Percentiles rank a stretch among this genome's conserved stretches.
These are phyloP conservation scores for Brassica cretica DNA, from an alignment of 345 rosid species.

Conservation along the genomic window DNA sequence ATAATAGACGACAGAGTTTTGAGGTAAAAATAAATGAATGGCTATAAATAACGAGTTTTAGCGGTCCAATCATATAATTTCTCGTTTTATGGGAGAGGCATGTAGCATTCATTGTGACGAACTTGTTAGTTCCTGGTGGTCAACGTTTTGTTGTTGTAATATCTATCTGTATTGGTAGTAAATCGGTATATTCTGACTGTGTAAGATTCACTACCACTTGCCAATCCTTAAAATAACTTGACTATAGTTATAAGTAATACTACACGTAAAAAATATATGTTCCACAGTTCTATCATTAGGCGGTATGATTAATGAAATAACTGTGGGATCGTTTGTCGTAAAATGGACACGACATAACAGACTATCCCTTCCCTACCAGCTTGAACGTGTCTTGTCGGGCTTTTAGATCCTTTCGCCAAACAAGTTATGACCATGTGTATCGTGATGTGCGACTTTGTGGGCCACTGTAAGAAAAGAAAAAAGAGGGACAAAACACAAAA, in stretches of 20 bases:
- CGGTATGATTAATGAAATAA: not conserved
- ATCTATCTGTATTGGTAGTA: not conserved
- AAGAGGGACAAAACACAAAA: not conserved
- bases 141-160: conserved; percentile 4
- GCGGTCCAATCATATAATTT: conserved; percentile 37
- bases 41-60: not conserved
- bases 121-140: not conserved
- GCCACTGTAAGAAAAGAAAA: not conserved
- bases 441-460: not conserved
- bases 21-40: not conserved
- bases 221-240: not conserved
- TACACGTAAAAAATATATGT: not conserved
- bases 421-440: not conserved
- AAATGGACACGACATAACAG: conserved; percentile 2
- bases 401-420: not conserved
- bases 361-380: not conserved
- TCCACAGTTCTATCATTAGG: not conserved
- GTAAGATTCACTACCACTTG: not conserved
- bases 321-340: not conserved
- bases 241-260: not conserved
- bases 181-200: not conserved
- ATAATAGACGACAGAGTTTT: not conserved
- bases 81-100: not conserved
- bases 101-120: conserved; percentile 3
- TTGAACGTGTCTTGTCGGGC: conserved; percentile 23